A percentile compares a stretch with the other conserved stretches of the same genome.
Conservation (phyloP, 2,329 filamentous ascomycete species). For the Aspergillus sergii region DNA sequence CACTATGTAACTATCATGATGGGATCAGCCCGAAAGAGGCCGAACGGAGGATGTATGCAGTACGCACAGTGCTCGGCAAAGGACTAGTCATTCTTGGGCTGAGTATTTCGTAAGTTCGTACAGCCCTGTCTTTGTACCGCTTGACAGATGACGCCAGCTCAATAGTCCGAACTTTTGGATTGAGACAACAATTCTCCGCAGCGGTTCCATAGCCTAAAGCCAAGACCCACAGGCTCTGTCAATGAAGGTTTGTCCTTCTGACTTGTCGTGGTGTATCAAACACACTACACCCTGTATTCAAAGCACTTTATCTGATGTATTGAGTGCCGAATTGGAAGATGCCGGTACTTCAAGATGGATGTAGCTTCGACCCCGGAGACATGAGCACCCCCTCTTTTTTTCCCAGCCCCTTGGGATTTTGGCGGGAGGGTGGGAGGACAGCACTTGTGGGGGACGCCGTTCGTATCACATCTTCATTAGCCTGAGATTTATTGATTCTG, state of each 20-base stretch:
- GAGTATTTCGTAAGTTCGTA: background rate
- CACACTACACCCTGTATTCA: background rate
- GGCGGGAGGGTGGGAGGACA: background rate
- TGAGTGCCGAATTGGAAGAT: conserved; percentile 1
- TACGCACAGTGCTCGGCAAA: background rate
- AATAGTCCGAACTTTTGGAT: conserved; percentile 18
- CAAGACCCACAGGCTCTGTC: conserved; percentile 16
- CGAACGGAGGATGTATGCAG: background rate
- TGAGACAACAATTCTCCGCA: conserved; percentile 27
- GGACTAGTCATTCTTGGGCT: background rate
- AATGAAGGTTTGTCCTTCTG: background rate
- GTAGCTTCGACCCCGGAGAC: background rate
- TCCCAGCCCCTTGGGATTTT: background rate
- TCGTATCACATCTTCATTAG: background rate
- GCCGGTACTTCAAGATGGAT: background rate
- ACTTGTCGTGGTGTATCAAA: background rate
- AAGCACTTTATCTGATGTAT: background rate
- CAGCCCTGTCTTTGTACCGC: conserved; percentile 5
- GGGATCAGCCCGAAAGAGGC: background rate
- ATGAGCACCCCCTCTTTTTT: background rate
- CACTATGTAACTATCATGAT: conserved; percentile 7
- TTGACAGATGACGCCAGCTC: conserved; percentile 22
- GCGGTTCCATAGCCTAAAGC: conserved; percentile 14
- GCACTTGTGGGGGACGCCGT: background rate
- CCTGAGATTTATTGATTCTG: conserved; percentile 12